Percentiles rank a stretch among this genome's conserved stretches.
phyloP scores from a whole-genome alignment of 306 rosid species.

The Cucumis hystrix region DNA sequence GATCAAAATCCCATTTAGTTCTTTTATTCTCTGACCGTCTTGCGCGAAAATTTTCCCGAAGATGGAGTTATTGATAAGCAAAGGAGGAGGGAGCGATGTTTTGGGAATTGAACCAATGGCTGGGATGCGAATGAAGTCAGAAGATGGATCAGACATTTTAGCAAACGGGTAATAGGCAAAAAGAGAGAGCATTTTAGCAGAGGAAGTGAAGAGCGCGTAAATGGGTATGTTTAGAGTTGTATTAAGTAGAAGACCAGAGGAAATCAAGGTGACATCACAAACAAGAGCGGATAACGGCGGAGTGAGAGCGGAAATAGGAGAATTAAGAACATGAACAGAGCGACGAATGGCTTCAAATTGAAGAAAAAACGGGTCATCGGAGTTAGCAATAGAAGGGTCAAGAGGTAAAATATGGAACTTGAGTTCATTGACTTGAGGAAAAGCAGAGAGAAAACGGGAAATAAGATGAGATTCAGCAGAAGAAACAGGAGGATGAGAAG shows the following conservation, averaged over 20 bases:
- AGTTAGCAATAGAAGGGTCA: neutral
- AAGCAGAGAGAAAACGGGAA: constrained; percentile 30
- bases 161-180: constrained; percentile 16
- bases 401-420: constrained; percentile 13
- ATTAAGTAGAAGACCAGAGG: constrained; percentile 21
- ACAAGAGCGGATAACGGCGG: constrained; percentile 36
- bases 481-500: constrained; percentile 29
- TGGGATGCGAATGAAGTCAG: constrained; percentile 16
- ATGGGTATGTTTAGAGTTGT: constrained; percentile 19
- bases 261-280: constrained; percentile 19
- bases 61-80: constrained; percentile 4
- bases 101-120: constrained; percentile 19
- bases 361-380: constrained; percentile 33
- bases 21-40: constrained; percentile 19
- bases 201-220: constrained; percentile 28
- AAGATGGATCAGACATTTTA: neutral
- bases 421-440: constrained; percentile 18
- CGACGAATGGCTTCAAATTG: constrained; percentile 22
- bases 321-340: constrained; percentile 29
- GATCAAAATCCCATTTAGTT: constrained; percentile 28
- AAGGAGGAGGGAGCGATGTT: constrained; percentile 31
- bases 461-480: constrained; percentile 26
- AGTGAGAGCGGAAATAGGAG: constrained; percentile 28
- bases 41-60: constrained; percentile 5
- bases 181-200: constrained; percentile 30